phyloP scores from a whole-genome alignment of 345 rosid genomes.

The Euclidium syriacum region DNA sequence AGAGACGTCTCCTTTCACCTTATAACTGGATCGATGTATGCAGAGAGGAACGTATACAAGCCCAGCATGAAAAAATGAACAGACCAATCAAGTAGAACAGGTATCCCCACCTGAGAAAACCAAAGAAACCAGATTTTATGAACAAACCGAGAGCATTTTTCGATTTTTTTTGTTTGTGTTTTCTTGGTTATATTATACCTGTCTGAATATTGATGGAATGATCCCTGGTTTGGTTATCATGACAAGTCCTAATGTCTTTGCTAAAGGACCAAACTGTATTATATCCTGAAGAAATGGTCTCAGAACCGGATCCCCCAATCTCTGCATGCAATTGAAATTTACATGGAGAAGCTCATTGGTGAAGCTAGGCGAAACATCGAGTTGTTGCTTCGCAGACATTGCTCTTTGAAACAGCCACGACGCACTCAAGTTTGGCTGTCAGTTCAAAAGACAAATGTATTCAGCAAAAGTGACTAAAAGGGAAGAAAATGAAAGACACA shows the following conservation, averaged over 20 bases:
- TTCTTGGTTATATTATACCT: conserved; percentile 40
- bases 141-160: background rate
- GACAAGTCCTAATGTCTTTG: conserved; percentile 92
- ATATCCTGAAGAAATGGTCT: conserved; percentile 97
- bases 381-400: conserved; percentile 75
- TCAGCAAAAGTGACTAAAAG: conserved; percentile 2
- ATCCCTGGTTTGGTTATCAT: conserved; percentile 82
- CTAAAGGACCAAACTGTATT: conserved; percentile 74
- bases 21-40: conserved; percentile 62
- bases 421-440: conserved; percentile 79
- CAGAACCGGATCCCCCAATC: conserved; percentile 75
- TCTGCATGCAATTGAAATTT: conserved; percentile 85
- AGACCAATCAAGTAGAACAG: conserved; percentile 78
- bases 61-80: conserved; percentile 83
- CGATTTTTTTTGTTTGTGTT: background rate
- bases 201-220: conserved; percentile 74
- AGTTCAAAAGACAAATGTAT: conserved; percentile 1
- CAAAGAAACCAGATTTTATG: background rate
- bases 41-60: conserved; percentile 73
- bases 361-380: conserved; percentile 60
- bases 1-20: too few relatives aligned
- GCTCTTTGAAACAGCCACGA: conserved; percentile 96
- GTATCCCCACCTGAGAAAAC: conserved; percentile 63
- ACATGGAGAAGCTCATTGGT: conserved; percentile 82
- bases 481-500: background rate